A percentile compares a stretch with the other conserved stretches of the same genome.
Conservation (phyloP, 2,329 filamentous ascomycete species). For the Ophiocordyceps polyrhachis-furcata region DNA sequence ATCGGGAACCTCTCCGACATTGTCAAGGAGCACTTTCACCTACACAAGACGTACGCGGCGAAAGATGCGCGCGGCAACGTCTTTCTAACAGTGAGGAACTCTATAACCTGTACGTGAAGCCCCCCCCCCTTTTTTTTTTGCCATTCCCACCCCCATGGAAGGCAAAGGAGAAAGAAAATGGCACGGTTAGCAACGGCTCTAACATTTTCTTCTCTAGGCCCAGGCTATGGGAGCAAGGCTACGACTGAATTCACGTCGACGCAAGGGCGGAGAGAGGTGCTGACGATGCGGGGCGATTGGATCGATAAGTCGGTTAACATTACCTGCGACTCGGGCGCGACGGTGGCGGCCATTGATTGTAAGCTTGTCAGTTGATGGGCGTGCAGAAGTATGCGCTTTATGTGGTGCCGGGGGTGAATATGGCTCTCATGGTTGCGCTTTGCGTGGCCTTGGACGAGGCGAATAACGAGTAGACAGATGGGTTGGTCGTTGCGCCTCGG, state of each 20-base stretch:
- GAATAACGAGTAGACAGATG: conserved; percentile 22
- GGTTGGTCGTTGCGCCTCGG: neutral
- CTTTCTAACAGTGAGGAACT: neutral
- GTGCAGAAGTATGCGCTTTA: conserved; percentile 47
- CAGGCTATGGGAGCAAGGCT: conserved; percentile 35
- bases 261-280: conserved; percentile 20
- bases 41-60: conserved; percentile 32
- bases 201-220: no score
- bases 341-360: conserved; percentile 40
- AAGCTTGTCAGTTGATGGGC: conserved; percentile 33
- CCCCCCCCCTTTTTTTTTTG: no score
- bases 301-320: conserved; percentile 39
- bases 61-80: conserved; percentile 22
- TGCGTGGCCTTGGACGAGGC: conserved; percentile 52
- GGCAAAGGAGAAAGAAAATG: neutral
- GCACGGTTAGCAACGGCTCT: neutral
- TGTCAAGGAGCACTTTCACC: conserved; percentile 28
- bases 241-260: conserved; percentile 36
- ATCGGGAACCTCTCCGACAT: conserved; percentile 37
- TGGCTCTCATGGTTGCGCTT: conserved; percentile 44
- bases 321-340: conserved; percentile 22
- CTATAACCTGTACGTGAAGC: neutral
- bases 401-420: conserved; percentile 46
- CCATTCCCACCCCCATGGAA: no score
- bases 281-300: conserved; percentile 44